Base-by-base conservation (phyloP, 495 filamentous ascomycete species). In the Podospora bellae-mahoneyi region DNA sequence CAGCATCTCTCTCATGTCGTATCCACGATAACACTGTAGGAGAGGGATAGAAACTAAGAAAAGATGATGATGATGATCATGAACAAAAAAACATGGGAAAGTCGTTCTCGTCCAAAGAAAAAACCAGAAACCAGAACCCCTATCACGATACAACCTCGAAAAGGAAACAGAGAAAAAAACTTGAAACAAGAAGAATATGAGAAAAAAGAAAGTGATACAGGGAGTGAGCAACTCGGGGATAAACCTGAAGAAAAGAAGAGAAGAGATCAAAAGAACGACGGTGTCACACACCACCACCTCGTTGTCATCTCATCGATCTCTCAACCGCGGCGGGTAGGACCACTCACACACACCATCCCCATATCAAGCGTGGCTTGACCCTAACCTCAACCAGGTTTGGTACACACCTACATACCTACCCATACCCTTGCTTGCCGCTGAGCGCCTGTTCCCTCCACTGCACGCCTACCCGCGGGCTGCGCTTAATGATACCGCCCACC, bases 1-100 rank as follows among this genome's bases (percentile, higher is more conserved):
- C 77, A 75, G 77, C 78, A 82, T 78, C 78, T 78, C 78, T 63
- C 65, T 34, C 60, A 74, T 48, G 15, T 48, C 39, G 39, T 48
- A 48, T 48, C 39, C 39, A 18, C 9, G 39, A 48, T 48, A 48
- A 48, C 39, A 48, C 39, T 9, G 64, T 74, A 73, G 67, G 72
- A 78, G 69, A 73, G 72, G 69, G 71, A 60, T 13, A 61, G 62
- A 20, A 65, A 58, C 34, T 64, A 66, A 55, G 64, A 54, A n/a
- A 66, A 65, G 62, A 64, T 44, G 23, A 23, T 23, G 23, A 23
- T 54, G 65, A 66, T 54, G 66, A 55, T 48, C 39, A 48, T 48
- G 13, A 54, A 15, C 27, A 19, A 34, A 18, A 27, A 64, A 19
- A 56, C 5, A 23, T 48, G 23, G 32, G 30, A 65, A 27, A 58